Evolutionary conservation across 768 basidiomycete species (phyloP).

Genomic region (Pulveroboletus sp.): DNA sequence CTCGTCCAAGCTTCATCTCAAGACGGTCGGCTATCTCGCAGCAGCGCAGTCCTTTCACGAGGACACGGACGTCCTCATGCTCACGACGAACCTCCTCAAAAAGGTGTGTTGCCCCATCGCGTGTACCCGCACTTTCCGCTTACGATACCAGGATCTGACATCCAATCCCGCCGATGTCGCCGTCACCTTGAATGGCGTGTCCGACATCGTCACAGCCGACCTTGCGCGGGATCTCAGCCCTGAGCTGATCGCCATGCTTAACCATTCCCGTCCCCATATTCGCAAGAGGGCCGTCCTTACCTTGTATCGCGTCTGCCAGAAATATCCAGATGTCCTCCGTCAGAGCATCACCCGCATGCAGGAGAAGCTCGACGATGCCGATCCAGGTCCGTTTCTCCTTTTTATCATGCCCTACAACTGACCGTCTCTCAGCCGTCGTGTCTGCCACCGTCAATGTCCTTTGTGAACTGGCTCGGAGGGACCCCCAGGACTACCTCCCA

Average conservation of each 20-base stretch:
- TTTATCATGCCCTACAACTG: background rate
- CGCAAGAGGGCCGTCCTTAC: constrained; percentile 88
- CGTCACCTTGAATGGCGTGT: constrained; percentile 76
- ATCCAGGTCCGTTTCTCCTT: constrained; percentile 47
- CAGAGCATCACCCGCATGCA: constrained; percentile 67
- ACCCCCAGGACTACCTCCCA: constrained; percentile 77
- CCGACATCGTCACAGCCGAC: constrained; percentile 81
- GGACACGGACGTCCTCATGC: constrained; percentile 95
- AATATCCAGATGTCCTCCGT: constrained; percentile 76
- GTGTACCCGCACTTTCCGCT: constrained; percentile 5
- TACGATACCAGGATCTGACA: constrained; percentile 62
- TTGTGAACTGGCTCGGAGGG: constrained; percentile 83
- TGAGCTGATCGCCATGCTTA: constrained; percentile 83
- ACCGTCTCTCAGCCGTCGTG: constrained; percentile 66
- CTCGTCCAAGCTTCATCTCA: constrained; percentile 85
- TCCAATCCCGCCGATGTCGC: constrained; percentile 75
- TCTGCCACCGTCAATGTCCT: constrained; percentile 92
- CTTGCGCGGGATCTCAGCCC: constrained; percentile 88
- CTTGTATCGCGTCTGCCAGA: constrained; percentile 74
- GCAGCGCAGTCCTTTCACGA: constrained; percentile 88
- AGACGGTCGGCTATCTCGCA: constrained; percentile 93
- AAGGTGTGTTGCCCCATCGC: constrained; percentile 54
- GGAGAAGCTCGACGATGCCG: constrained; percentile 79
- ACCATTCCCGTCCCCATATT: constrained; percentile 84
- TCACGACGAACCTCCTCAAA: constrained; percentile 93